phyloP scores from a whole-genome alignment of 352 stramenopile species.

The Paralagenidium karlingii region DNA sequence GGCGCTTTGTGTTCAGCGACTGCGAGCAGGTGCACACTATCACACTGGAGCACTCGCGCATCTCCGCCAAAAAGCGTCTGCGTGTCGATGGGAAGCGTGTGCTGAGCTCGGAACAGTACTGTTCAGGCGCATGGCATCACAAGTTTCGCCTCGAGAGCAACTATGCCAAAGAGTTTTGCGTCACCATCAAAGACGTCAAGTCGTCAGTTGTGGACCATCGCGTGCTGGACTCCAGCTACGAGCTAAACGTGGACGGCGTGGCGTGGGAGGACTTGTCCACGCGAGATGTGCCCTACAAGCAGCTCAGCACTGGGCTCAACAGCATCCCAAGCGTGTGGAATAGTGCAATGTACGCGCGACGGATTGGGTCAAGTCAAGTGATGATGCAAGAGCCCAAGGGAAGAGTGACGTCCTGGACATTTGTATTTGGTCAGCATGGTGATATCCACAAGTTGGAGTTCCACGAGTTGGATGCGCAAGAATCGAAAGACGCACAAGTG shows the following conservation, averaged over 20 bases:
- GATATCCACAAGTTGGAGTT: constrained; percentile 70
- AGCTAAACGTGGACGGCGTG: constrained; percentile 45
- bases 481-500: constrained; percentile 37
- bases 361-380: too few relatives aligned
- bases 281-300: constrained; percentile 20
- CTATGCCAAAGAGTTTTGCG: constrained; percentile 31
- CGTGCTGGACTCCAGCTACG: constrained; percentile 53
- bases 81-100: constrained; percentile 67
- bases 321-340: constrained; percentile 54
- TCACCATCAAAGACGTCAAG: constrained; percentile 62
- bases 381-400: constrained; percentile 36
- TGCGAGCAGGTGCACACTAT: constrained; percentile 74
- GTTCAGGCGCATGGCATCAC: constrained; percentile 55
- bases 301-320: constrained; percentile 6
- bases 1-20: constrained; percentile 66
- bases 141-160: constrained; percentile 24
- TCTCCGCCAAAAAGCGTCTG: constrained; percentile 74
- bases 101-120: constrained; percentile 58
- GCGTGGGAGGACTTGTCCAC: constrained; percentile 57
- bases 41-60: constrained; percentile 72
- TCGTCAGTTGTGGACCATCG: constrained; percentile 56
- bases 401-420: constrained; percentile 56
- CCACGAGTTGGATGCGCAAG: constrained; percentile 52
- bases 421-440: constrained; percentile 64
- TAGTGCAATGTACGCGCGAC: constrained; percentile 64